These are phyloP conservation scores for Epichloe sibirici DNA, from an alignment of 2,329 filamentous ascomycete species.

Conservation along the genomic window DNA sequence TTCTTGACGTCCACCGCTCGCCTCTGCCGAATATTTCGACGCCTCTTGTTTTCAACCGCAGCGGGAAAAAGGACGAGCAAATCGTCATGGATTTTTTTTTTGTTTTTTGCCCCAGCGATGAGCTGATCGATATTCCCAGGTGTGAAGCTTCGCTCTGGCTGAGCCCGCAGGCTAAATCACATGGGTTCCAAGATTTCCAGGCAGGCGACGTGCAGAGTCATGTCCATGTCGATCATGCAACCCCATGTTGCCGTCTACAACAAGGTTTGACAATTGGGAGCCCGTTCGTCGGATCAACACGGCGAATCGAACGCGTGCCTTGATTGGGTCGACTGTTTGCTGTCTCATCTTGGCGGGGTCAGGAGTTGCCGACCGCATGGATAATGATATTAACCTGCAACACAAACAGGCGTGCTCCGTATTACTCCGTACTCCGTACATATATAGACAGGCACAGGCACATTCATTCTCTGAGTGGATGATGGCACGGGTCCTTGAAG, in stretches of 20 bases:
- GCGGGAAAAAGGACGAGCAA: no score
- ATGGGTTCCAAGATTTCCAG: no score
- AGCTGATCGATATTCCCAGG: not conserved
- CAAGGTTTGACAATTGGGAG: not conserved
- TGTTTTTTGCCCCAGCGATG: no score
- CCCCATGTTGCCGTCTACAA: not conserved
- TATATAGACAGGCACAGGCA: not conserved
- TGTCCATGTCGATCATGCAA: not conserved
- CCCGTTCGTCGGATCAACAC: no score
- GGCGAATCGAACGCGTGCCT: no score
- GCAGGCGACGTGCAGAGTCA: no score
- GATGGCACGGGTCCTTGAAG: not conserved
- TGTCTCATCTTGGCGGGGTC: slow-evolving; percentile 1
- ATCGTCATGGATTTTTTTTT: no score
- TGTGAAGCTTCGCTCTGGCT: not conserved
- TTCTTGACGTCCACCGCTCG: not conserved
- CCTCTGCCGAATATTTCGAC: not conserved
- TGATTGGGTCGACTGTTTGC: no score
- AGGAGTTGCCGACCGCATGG: not conserved
- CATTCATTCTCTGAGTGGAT: not conserved
- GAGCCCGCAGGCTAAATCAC: no score
- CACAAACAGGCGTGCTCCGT: no score
- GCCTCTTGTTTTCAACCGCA: not conserved
- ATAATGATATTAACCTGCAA: not conserved
- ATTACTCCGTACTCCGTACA: not conserved